These are phyloP conservation scores for Hanseniaspora occidentalis DNA, from an alignment of 805 yeast genomes.

Conservation along the genomic window DNA sequence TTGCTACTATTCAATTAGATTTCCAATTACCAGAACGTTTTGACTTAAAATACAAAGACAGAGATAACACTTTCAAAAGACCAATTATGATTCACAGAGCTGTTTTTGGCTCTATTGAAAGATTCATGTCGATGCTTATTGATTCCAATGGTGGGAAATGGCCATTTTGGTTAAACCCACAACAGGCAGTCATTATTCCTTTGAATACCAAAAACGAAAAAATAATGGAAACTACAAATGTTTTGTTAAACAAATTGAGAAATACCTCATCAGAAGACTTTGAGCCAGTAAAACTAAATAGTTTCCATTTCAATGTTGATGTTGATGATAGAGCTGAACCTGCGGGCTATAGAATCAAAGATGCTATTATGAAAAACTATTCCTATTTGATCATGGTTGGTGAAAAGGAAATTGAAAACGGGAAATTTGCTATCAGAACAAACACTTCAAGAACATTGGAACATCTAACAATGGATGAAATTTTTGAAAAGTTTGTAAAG, in stretches of 20 bases:
- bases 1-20: slow-evolving; percentile 91
- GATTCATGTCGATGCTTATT: slow-evolving; percentile 80
- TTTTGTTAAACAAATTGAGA: slow-evolving; percentile 33
- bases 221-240: slow-evolving; percentile 34
- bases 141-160: slow-evolving; percentile 88
- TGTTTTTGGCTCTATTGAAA: slow-evolving; percentile 84
- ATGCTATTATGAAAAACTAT: slow-evolving; percentile 62
- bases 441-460: slow-evolving; percentile 36
- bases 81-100: slow-evolving; percentile 98
- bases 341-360: slow-evolving; percentile 68
- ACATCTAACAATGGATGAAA: slow-evolving; percentile 36
- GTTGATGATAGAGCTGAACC: slow-evolving; percentile 66
- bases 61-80: slow-evolving; percentile 37
- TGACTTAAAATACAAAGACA: slow-evolving; percentile 51
- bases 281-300: slow-evolving; percentile 41
- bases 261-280: slow-evolving; percentile 20
- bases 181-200: slow-evolving; percentile 80
- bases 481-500: slow-evolving; percentile 37
- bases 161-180: slow-evolving; percentile 96
- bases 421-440: slow-evolving; percentile 51
- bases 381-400: slow-evolving; percentile 79
- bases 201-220: slow-evolving; percentile 45
- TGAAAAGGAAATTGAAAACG: slow-evolving; percentile 58
- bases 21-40: slow-evolving; percentile 88
- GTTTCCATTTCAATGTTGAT: slow-evolving; percentile 59